A percentile compares a stretch with the other conserved stretches of the same genome.
Conservation (phyloP, 208 protist genomes). For the Trichomonas gallinae region DNA sequence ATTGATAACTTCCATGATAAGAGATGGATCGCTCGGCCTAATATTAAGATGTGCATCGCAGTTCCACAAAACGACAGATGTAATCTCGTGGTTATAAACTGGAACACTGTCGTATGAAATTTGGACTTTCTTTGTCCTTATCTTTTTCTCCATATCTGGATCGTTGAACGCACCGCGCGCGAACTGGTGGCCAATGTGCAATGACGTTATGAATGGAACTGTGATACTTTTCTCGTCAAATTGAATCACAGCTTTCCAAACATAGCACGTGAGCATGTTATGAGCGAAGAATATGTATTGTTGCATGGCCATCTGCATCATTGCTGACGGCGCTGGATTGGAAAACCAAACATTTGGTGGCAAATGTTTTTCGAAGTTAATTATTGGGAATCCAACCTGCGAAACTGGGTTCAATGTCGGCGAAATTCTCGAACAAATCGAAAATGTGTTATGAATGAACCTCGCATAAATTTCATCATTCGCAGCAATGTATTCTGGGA, state of each 20-base stretch:
- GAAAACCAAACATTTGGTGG: background rate
- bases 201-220: background rate
- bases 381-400: background rate
- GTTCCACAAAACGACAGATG: background rate
- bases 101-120: background rate
- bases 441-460: background rate
- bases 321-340: background rate
- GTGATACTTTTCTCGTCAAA: background rate
- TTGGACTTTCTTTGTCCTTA: background rate
- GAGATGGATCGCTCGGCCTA: background rate
- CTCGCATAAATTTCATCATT: background rate
- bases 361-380: background rate
- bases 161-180: background rate
- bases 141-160: background rate
- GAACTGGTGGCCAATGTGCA: background rate
- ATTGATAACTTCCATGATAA: background rate
- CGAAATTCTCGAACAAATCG: background rate
- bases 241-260: background rate
- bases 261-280: background rate
- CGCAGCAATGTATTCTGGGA: background rate
- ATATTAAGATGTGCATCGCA: background rate
- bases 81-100: background rate
- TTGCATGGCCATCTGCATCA: background rate
- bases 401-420: background rate
- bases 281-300: background rate